A percentile compares a stretch with the other conserved stretches of the same genome.
These are phyloP conservation scores for Kwoniella mangroviensis DNA, from an alignment of 768 basidiomycete genomes.

Conservation along the genomic window DNA sequence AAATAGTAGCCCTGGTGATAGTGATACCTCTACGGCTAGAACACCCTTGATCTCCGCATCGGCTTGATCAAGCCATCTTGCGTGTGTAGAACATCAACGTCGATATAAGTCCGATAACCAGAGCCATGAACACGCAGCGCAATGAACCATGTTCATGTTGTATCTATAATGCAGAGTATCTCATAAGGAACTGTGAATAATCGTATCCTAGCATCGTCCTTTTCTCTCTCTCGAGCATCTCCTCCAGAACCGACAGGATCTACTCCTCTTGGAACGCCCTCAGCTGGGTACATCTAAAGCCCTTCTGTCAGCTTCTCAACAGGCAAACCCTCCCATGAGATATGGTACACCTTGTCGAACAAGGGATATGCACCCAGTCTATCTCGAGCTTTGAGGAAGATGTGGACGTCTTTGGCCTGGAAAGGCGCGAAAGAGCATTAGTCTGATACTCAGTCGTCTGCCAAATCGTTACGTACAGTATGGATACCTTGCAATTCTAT, in stretches of 20 bases:
- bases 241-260: not conserved
- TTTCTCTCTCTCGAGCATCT: not conserved
- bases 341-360: slow-evolving; percentile 58
- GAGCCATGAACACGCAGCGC: too few relatives aligned
- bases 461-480: slow-evolving; percentile 41
- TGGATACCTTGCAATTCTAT: slow-evolving; percentile 60
- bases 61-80: not conserved
- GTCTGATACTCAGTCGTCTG: not conserved
- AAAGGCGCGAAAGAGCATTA: not conserved
- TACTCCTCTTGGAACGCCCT: not conserved
- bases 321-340: slow-evolving; percentile 54
- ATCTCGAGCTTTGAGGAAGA: slow-evolving; percentile 59
- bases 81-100: not conserved
- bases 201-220: not conserved
- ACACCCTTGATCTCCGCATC: not conserved
- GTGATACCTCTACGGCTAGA: not conserved
- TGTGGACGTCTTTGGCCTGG: slow-evolving; percentile 59
- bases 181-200: not conserved
- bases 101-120: too few relatives aligned
- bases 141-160: not conserved
- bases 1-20: not conserved
- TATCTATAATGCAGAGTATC: slow-evolving; percentile 12
- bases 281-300: slow-evolving; percentile 16
- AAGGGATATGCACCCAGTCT: slow-evolving; percentile 60
- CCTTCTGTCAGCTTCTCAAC: slow-evolving; percentile 51